Percentiles rank a stretch among this genome's conserved stretches.
These are phyloP conservation scores for Xylaria sp. DNA, from an alignment of 2,329 filamentous ascomycete species.

Conservation along the genomic window DNA sequence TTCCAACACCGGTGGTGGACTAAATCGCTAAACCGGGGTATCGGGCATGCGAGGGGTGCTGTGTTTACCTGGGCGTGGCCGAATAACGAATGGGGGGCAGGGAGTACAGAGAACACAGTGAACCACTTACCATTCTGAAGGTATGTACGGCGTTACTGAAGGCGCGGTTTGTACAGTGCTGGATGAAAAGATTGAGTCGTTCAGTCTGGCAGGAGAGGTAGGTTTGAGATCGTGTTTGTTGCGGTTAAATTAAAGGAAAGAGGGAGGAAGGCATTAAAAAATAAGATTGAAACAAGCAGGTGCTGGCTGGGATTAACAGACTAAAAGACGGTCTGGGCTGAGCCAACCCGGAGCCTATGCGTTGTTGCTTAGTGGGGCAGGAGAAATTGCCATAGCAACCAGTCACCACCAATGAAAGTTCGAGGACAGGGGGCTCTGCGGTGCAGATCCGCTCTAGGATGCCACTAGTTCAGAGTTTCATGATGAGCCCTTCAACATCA, in stretches of 20 bases:
- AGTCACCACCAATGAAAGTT: slow-evolving; percentile 17
- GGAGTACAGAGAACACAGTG: not conserved
- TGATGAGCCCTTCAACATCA: too few species aligned
- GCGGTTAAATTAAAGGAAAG: slow-evolving; percentile 35
- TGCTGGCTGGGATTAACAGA: slow-evolving; percentile 37
- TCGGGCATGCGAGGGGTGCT: slow-evolving; percentile 46
- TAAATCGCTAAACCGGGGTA: slow-evolving; percentile 50
- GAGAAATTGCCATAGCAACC: slow-evolving; percentile 49
- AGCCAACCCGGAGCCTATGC: slow-evolving; percentile 16
- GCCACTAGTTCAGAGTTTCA: too few species aligned
- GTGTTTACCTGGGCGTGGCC: slow-evolving; percentile 41
- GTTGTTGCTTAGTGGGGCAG: slow-evolving; percentile 38
- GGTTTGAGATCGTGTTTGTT: slow-evolving; percentile 46
- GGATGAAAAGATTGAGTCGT: slow-evolving; percentile 21
- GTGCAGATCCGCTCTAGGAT: too few species aligned
- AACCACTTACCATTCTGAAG: slow-evolving; percentile 47
- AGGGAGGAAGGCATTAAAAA: slow-evolving; percentile 37
- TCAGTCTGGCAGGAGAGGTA: slow-evolving; percentile 25
- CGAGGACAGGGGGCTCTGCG: not conserved
- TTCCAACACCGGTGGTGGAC: slow-evolving; percentile 36
- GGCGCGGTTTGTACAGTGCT: slow-evolving; percentile 11
- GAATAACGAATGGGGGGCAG: slow-evolving; percentile 31
- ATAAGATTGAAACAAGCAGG: slow-evolving; percentile 39
- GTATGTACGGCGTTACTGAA: not conserved
- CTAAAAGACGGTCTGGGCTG: slow-evolving; percentile 34